A percentile compares a stretch with the other conserved stretches of the same genome.
Conservation (phyloP, 1,139 yeast genomes). For the Blastobotrys malaysiensis region DNA sequence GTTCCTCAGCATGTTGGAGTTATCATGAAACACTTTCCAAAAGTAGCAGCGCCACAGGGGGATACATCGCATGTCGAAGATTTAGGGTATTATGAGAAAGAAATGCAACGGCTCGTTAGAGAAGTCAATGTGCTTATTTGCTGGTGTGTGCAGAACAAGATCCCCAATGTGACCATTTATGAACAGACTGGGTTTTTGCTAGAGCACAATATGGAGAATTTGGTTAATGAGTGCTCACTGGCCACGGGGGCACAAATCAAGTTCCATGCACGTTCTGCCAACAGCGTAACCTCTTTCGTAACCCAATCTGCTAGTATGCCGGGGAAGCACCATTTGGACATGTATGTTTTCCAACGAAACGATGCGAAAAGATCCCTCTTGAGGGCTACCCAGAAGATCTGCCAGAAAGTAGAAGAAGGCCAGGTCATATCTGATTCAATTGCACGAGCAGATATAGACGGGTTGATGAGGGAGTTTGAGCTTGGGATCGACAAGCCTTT, state of each 20-base stretch:
- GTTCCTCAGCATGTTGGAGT: constrained; percentile 21
- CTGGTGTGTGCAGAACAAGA: constrained; percentile 15
- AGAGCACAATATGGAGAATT: neutral
- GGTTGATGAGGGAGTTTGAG: neutral
- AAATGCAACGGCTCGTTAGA: constrained; percentile 17
- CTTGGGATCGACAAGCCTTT: neutral
- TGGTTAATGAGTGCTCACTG: neutral
- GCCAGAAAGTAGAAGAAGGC: neutral
- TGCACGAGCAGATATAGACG: neutral
- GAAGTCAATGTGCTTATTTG: constrained; percentile 22
- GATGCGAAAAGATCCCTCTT: neutral
- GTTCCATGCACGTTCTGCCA: neutral
- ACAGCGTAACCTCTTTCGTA: neutral
- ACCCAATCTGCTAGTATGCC: neutral
- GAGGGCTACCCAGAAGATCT: neutral
- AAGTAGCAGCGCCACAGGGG: constrained; percentile 15
- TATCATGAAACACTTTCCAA: constrained; percentile 16
- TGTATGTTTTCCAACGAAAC: neutral
- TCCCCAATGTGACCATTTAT: constrained; percentile 21
- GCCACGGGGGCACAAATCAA: neutral
- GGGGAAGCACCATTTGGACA: neutral
- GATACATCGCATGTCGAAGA: constrained; percentile 5
- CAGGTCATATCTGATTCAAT: neutral
- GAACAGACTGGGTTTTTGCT: constrained; percentile 17
- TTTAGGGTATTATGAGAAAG: constrained; percentile 12